Evolutionary conservation across 2,329 filamentous ascomycete species (phyloP), one percentile per base, ranked within the genome.

Genomic region (Exophiala oligosperma): DNA sequence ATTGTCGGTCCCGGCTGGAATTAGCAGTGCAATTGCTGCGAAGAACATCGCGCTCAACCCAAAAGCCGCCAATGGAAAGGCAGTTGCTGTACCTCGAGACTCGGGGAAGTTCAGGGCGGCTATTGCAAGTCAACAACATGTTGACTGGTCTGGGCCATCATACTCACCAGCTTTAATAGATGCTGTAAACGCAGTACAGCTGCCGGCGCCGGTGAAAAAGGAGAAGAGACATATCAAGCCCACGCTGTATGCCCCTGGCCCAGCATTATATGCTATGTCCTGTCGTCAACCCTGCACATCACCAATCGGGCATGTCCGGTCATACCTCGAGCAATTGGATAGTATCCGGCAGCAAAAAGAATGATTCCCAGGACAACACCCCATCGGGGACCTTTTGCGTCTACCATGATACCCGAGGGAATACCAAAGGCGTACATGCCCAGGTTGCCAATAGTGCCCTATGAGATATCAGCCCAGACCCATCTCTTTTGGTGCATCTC

Each of bases 1-100:
- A 40, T 84, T 83, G 55, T 88, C 88, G 0, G 92, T 94, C 68
- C 95, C 86, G 40, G 91, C 91, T 2, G 91, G 90, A 70, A 96
- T 92, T 41, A 91, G 77, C 48, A 95, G 70, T 23, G 91, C 90
- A 35, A 95, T 75, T 2, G 87, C 81, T 0, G 94, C 93, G 76
- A 97, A 99, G 78, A 97, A 96, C 76, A 99, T 94, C 54, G 94
- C 94, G 71, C 92, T 97, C 57, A 99, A 77, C 2, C 94, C 94
- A 70, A 97, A 97, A 2, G 91, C 92, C 56, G 94, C 91, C 56
- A 97, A 76, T 4, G 94, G 93, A 67, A 97, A 94, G 1, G 92
- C 92, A 4, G 94, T 97, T 4, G 94, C 94, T 2, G 93, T 96
- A 55, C 94, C 94, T 63, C 94, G 85, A 71, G 96, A 89, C 58